These are phyloP conservation scores for Geosiphon pyriformis DNA, from an alignment of 192 early-diverging fungal genomes.

Conservation along the genomic window DNA sequence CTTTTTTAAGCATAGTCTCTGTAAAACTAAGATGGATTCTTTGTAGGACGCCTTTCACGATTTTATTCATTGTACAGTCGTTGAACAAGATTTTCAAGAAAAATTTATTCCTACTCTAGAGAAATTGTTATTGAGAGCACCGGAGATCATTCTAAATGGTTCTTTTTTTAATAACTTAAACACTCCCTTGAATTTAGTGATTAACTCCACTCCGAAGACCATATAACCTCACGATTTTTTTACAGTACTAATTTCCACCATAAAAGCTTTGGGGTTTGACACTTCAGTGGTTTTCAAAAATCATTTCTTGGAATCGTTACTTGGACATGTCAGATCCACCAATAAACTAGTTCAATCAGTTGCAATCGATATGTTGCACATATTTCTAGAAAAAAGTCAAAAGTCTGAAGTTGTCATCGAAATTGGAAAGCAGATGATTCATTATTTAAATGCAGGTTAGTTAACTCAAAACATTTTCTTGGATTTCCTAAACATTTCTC, in stretches of 20 bases:
- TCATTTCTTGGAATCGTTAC: slow-evolving; percentile 58
- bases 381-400: slow-evolving; percentile 42
- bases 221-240: too few relatives aligned
- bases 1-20: slow-evolving; percentile 31
- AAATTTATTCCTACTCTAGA: slow-evolving; percentile 63
- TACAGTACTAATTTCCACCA: slow-evolving; percentile 47
- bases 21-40: not conserved
- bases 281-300: slow-evolving; percentile 50
- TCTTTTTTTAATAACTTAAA: too few relatives aligned
- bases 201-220: too few relatives aligned
- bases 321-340: slow-evolving; percentile 62
- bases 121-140: slow-evolving; percentile 77
- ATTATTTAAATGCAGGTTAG: slow-evolving; percentile 29
- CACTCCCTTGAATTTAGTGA: too few relatives aligned
- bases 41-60: slow-evolving; percentile 45
- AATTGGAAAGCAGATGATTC: slow-evolving; percentile 58
- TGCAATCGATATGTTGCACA: slow-evolving; percentile 55
- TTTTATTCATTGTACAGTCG: slow-evolving; percentile 55
- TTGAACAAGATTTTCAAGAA: slow-evolving; percentile 44
- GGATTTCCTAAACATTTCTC: slow-evolving; percentile 29
- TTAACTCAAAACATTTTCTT: slow-evolving; percentile 33
- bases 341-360: slow-evolving; percentile 51
- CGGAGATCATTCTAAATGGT: slow-evolving; percentile 71
- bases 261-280: slow-evolving; percentile 56
- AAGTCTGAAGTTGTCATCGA: slow-evolving; percentile 48